Evolutionary conservation across 352 stramenopile genomes (phyloP).

Genomic region (Blastocystis sp.): DNA sequence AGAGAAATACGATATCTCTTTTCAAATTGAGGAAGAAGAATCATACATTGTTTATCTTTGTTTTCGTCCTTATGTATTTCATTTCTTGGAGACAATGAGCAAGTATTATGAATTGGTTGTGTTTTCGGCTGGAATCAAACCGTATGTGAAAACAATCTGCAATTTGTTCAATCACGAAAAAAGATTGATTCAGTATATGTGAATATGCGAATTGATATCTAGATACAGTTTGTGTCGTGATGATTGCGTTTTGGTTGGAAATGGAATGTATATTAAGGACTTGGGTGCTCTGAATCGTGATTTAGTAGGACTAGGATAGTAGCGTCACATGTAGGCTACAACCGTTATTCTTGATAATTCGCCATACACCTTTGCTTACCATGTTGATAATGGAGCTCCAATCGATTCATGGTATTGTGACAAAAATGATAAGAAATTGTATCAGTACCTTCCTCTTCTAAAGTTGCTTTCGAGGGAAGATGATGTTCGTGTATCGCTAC

Average conservation of each 20-base stretch:
- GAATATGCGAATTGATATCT: background rate
- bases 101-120: constrained; percentile 91
- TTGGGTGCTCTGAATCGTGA: constrained; percentile 87
- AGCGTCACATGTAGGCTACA: constrained; percentile 63
- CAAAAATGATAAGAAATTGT: constrained; percentile 75
- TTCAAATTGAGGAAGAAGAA: constrained; percentile 80
- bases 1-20: constrained; percentile 83
- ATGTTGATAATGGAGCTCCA: constrained; percentile 91
- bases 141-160: constrained; percentile 63
- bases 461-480: constrained; percentile 73
- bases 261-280: constrained; percentile 92
- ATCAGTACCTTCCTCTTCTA: constrained; percentile 80
- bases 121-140: constrained; percentile 87
- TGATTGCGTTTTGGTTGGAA: constrained; percentile 86
- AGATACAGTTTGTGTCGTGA: constrained; percentile 86
- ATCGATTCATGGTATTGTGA: constrained; percentile 97
- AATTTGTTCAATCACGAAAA: constrained; percentile 85
- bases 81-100: constrained; percentile 85
- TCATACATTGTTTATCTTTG: constrained; percentile 90
- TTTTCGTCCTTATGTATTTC: constrained; percentile 85
- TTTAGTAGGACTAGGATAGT: constrained; percentile 65
- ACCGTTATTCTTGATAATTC: constrained; percentile 90
- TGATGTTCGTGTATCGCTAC: constrained; percentile 79
- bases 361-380: constrained; percentile 91
- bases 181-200: constrained; percentile 76